A percentile compares a stretch with the other conserved stretches of the same genome.
Evolutionary conservation across 2,329 filamentous ascomycete genomes (phyloP).

Genomic region (Lanzia echinophila): DNA sequence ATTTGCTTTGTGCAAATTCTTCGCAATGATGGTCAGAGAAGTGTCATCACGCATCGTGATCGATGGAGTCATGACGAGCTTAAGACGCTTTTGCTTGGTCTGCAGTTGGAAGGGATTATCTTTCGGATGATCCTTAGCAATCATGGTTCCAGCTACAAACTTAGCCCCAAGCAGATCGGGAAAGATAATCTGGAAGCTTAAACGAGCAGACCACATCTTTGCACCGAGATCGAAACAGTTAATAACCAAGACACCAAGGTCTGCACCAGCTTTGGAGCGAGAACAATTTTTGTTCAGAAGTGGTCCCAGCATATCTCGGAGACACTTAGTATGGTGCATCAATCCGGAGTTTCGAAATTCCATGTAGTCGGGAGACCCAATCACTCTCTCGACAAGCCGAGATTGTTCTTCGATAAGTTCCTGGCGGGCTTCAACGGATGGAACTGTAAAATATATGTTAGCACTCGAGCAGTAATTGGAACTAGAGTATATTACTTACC

Average conservation of each 20-base stretch:
- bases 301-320: constrained; percentile 40
- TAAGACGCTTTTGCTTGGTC: constrained; percentile 45
- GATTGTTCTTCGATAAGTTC: constrained; percentile 33
- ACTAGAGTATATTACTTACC: constrained; percentile 24
- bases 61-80: constrained; percentile 47
- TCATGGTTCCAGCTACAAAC: constrained; percentile 44
- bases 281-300: constrained; percentile 34
- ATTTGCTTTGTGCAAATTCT: constrained; percentile 17
- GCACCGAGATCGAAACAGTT: constrained; percentile 32
- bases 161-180: constrained; percentile 42
- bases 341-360: constrained; percentile 19
- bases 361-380: constrained; percentile 31
- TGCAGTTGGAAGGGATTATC: constrained; percentile 40
- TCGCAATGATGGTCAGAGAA: constrained; percentile 12
- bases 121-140: constrained; percentile 35
- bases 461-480: not conserved
- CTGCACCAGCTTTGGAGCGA: constrained; percentile 35
- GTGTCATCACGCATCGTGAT: constrained; percentile 47
- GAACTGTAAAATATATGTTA: constrained; percentile 11
- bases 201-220: constrained; percentile 38
- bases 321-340: constrained; percentile 17
- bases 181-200: constrained; percentile 42
- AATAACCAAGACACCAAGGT: constrained; percentile 28
- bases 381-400: constrained; percentile 33
- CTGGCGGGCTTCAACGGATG: constrained; percentile 26